Evolutionary conservation across 1,284 basidiomycete genomes (phyloP), one percentile per base, ranked within the genome.

Genomic region (Naganishia liquefaciens): DNA sequence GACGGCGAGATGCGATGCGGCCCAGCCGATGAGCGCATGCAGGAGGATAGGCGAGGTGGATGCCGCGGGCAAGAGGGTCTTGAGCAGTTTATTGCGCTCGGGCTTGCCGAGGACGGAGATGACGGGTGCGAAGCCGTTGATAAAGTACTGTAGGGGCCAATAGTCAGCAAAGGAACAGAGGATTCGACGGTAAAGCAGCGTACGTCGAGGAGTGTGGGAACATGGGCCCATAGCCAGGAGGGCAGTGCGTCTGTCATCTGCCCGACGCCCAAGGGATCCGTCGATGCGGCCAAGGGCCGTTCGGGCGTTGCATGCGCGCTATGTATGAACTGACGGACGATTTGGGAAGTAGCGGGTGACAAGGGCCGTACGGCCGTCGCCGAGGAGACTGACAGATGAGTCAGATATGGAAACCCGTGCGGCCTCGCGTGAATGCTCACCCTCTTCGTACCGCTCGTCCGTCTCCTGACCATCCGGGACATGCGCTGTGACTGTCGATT

Each of bases 21-120:
- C 71, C 72, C 72, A 73, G 6, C 70, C 71, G 44, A 73, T 68
- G 4, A 73, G 63, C 3, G 71, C 72, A 55, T 70, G 72, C 39
- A 73, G 67, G 39, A 73, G 69, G 2, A 73, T 53, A 2, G 70
- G 72, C 13, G 71, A 72, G 7, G 66, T 70, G 50, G 70, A 67
- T 5, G 70, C 70, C 10, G 72, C 65, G 0, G 72, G 72, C 17
- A 71, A 44, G 46, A 73, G 68, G 43, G 65, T 66, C 51, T 70
- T 67, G 23, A 70, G 64, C 25, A 70, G 65, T 0, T 69, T 67
- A 63, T 72, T 72, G 27, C 71, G 68, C 0, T 68, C 69, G 0
- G 71, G 71, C 28, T 51, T 58, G 7, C 70, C 71, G 6, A 73
- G 68, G 11, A 73, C 72, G 5, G 71, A 72, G 17, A 73, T 67